These are phyloP conservation scores for Theileria orientalis DNA, from an alignment of 169 alveolate genomes.

Conservation along the genomic window DNA sequence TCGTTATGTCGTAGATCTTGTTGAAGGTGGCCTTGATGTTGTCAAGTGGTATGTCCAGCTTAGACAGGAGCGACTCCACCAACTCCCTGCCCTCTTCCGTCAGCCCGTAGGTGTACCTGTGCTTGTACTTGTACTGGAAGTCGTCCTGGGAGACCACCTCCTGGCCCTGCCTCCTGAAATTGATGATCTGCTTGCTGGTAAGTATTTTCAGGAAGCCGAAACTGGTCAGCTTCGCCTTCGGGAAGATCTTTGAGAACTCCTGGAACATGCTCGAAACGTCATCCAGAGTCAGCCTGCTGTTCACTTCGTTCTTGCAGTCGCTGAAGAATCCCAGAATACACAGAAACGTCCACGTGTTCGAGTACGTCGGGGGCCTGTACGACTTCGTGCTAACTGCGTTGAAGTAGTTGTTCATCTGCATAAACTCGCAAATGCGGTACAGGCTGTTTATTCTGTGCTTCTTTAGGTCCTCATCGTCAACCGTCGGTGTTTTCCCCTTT, in stretches of 20 bases:
- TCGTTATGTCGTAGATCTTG: neutral
- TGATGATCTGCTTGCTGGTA: conserved; percentile 8
- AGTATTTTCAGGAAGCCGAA: conserved; percentile 14
- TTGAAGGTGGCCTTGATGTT: neutral
- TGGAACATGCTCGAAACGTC: neutral
- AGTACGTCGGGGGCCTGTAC: conserved; percentile 37
- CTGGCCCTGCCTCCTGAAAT: conserved; percentile 20
- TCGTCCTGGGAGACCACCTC: neutral
- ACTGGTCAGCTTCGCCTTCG: conserved; percentile 28
- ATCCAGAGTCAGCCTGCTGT: conserved; percentile 17
- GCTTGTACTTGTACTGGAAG: conserved; percentile 1
- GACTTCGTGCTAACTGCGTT: neutral
- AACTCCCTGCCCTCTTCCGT: conserved; percentile 33
- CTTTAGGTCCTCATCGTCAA: neutral
- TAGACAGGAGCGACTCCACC: conserved; percentile 31
- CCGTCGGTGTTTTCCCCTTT: conserved; percentile 2
- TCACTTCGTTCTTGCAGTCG: neutral
- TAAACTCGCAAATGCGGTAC: conserved; percentile 27
- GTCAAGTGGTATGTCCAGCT: conserved; percentile 33
- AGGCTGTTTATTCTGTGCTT: conserved; percentile 6
- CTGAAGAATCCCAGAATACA: conserved; percentile 45
- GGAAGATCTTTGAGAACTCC: conserved; percentile 31
- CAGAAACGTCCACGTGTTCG: conserved; percentile 56
- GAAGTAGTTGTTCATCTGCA: neutral
- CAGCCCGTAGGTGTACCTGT: conserved; percentile 38